Evolutionary conservation across 176 grass and related monocot species (phyloP), one percentile per base, ranked within the genome.

Genomic region (Leersia perrieri): DNA sequence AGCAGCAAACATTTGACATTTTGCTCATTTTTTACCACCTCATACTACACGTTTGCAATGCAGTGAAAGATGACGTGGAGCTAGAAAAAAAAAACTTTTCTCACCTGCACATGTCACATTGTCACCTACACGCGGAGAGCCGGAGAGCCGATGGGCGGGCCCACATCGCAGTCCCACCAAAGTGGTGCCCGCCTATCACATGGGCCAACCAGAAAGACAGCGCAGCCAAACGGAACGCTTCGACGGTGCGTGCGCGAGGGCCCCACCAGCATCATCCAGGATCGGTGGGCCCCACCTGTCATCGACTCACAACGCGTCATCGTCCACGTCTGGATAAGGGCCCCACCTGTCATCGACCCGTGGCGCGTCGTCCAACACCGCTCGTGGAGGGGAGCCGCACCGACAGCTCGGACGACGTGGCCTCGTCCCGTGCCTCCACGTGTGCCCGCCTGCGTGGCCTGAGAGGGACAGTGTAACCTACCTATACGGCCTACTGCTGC

Each of bases 381-480:
- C 32, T 72, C 69, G 47, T 30, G 14, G 14, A n/a, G 57, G 31
- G 23, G 36, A 29, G 61, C n/a, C 45, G 4, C 82, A 88, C 91
- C 91, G 91, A 94, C 91, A 73, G 86, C 68, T 7, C 5, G 18
- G 47, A 29, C 64, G 65, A 85, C 92, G 69, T 55, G 76, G 22
- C 57, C n/a, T n/a, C n/a, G 35, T 3, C 2, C 11, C 5, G 0
- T 0, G 0, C 12, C 14, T 20, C 87, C 83, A 94, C 89, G 86
- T 89, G 18, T 66, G 49, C 55, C 23, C 4, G 40, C 29, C 60
- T 66, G 62, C 82, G 88, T 77, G 92, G 69, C 62, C 68, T 20
- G 89, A 94, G 47, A 91, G 87, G 27, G 92, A 91, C 76, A 36
- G 60, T 60, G 44, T 63, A 94, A 87, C 92, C 88, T 85, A 85